Percentiles rank a stretch among this genome's conserved stretches.
These are phyloP conservation scores for Microbotryum scabiosae DNA, from an alignment of 1,284 basidiomycete genomes.

Conservation along the genomic window DNA sequence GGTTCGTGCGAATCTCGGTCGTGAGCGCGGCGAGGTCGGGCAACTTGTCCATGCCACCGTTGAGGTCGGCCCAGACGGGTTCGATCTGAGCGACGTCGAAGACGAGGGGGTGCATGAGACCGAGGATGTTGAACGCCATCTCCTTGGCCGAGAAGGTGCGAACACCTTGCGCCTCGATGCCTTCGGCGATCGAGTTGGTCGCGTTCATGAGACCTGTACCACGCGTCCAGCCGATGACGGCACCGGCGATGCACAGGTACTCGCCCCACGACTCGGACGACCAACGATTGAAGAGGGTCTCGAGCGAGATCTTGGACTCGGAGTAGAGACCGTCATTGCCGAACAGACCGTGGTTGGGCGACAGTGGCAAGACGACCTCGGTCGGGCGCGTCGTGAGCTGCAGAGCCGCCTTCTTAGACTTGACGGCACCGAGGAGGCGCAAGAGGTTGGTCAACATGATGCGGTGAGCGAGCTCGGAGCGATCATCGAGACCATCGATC, in stretches of 20 bases:
- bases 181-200: conserved; percentile 89
- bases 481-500: conserved; percentile 93
- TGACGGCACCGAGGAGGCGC: conserved; percentile 90
- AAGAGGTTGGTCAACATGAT: conserved; percentile 67
- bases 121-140: conserved; percentile 99
- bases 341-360: conserved; percentile 95
- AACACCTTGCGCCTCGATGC: conserved; percentile 85
- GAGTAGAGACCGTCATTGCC: conserved; percentile 97
- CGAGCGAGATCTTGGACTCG: conserved; percentile 95
- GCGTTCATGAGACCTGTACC: conserved; percentile 97
- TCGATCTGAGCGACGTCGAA: conserved; percentile 99
- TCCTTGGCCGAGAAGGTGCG: conserved; percentile 98
- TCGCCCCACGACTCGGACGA: conserved; percentile 98
- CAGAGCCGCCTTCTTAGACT: conserved; percentile 92
- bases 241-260: conserved; percentile 94
- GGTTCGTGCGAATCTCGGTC: conserved; percentile 66
- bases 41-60: conserved; percentile 93
- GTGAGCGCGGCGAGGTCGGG: conserved; percentile 91
- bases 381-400: conserved; percentile 96
- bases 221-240: conserved; percentile 92
- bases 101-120: conserved; percentile 93
- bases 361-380: conserved; percentile 92
- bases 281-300: conserved; percentile 97
- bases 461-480: conserved; percentile 93
- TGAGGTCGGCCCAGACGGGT: conserved; percentile 96